These are phyloP conservation scores for Luffa aegyptiaca DNA, from an alignment of 306 rosid genomes.

Conservation along the genomic window DNA sequence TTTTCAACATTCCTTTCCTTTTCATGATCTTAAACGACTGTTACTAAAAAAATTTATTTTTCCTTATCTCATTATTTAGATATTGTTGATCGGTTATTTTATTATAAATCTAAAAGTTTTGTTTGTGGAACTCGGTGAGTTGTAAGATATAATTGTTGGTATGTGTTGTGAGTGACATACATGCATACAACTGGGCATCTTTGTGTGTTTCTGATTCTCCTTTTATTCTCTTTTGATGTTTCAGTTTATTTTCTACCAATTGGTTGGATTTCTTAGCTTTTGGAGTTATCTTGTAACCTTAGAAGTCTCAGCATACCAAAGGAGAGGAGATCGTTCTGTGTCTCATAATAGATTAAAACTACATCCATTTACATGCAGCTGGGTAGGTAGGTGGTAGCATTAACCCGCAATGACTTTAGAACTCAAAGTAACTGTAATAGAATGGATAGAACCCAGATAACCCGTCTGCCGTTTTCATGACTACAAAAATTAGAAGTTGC, in stretches of 20 bases:
- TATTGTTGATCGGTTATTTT: not conserved
- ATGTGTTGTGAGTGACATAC: not conserved
- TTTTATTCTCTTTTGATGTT: not conserved
- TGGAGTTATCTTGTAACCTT: not conserved
- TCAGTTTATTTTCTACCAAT: not conserved
- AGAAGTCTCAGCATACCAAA: slow-evolving; percentile 8
- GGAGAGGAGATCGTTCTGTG: slow-evolving; percentile 10
- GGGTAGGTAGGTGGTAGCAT: not conserved
- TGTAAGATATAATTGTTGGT: not conserved
- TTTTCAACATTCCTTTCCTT: not conserved
- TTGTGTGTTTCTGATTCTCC: not conserved
- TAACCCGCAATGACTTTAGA: not conserved
- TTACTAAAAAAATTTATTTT: not conserved
- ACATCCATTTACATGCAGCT: not conserved
- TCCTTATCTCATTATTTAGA: not conserved
- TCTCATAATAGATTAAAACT: not conserved
- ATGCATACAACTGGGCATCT: not conserved
- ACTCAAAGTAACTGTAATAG: not conserved
- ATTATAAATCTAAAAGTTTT: not conserved
- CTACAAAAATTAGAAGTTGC: slow-evolving; percentile 69
- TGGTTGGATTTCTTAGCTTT: not conserved
- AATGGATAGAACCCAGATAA: slow-evolving; percentile 15
- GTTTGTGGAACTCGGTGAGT: not conserved
- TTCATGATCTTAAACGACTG: not conserved
- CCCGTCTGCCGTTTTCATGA: slow-evolving; percentile 46